These are phyloP conservation scores for Rhodotorula diobovata DNA, from an alignment of 768 basidiomycete species.

Conservation along the genomic window DNA sequence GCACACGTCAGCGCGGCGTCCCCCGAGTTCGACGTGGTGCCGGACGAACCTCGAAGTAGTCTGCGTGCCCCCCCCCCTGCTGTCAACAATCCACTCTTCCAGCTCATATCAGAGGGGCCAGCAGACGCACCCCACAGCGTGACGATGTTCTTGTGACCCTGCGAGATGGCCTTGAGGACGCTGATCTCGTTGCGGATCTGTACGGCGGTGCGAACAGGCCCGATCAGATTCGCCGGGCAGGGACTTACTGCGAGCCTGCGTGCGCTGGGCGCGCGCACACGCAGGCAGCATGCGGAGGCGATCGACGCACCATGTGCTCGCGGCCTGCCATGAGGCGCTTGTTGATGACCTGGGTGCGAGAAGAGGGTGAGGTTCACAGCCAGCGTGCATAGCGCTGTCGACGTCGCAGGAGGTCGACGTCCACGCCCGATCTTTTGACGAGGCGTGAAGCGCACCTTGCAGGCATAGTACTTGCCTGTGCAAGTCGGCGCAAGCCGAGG, in stretches of 20 bases:
- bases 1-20: no score
- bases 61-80: no score
- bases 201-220: no score
- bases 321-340: slow-evolving; percentile 98
- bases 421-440: no score
- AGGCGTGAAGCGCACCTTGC: slow-evolving; percentile 56
- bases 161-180: slow-evolving; percentile 88
- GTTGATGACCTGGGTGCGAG: slow-evolving; percentile 66
- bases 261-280: neutral
- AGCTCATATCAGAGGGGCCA: no score
- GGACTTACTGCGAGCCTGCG: no score
- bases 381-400: no score
- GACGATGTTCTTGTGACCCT: slow-evolving; percentile 82
- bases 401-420: no score
- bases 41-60: slow-evolving; percentile 35
- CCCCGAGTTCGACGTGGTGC: neutral
- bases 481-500: slow-evolving; percentile 39
- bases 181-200: slow-evolving; percentile 96
- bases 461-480: slow-evolving; percentile 90
- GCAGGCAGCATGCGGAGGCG: neutral
- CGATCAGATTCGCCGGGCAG: neutral
- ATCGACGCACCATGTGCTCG: slow-evolving; percentile 79
- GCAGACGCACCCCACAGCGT: slow-evolving; percentile 50
- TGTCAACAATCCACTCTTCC: no score
- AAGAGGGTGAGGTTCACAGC: neutral